Base-by-base conservation (phyloP, 768 basidiomycete genomes). In the Rhizopogon sp. region DNA sequence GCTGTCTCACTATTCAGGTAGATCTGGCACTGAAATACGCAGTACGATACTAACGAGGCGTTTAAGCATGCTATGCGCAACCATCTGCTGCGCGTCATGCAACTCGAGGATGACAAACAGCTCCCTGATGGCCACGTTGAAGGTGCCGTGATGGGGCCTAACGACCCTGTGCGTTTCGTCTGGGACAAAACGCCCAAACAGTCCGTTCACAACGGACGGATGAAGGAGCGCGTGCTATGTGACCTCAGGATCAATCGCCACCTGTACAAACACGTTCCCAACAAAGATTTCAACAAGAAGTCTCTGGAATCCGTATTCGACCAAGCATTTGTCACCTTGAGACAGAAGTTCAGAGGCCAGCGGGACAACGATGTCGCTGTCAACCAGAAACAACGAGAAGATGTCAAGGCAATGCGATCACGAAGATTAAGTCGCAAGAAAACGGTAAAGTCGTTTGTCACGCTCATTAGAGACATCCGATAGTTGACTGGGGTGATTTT, bases 121-220 rank as follows among this genome's bases (percentile, higher is more conserved):
- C 70, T 90, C 7, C 88, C 88, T 0, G 80, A 81, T 54, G 82
- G 79, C 51, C 81, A 87, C 61, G 60, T 62, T 9, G 87, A 90
- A 62, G 84, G 81, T 14, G 71, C 66, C 10, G 61, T 69, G 3
- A 61, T 83, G 1, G 72, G 69, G 2, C 62, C 72, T 10, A 65
- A 74, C 20, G 78, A 83, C n/a, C 79, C 86, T 1, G 74, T 90
- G 13, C 83, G 88, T 17, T 90, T 90, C 59, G 83, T 88, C 4
- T 90, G 88, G 88, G 82, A 85, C 57, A 88, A 87, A 66, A 90
- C 88, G 2, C 74, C 79, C 10, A 87, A 83, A 56, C 85, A 89
- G 61, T 90, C 87, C 1, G 77, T 82, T 17, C 88, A 89, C 62
- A 90, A 90, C 56, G 73, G 76, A 9, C 77, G 79, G 13, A 89